A percentile compares a stretch with the other conserved stretches of the same genome.
These are phyloP conservation scores for Erigeron canadensis DNA, from an alignment of 129 eudicot genomes.

Conservation along the genomic window DNA sequence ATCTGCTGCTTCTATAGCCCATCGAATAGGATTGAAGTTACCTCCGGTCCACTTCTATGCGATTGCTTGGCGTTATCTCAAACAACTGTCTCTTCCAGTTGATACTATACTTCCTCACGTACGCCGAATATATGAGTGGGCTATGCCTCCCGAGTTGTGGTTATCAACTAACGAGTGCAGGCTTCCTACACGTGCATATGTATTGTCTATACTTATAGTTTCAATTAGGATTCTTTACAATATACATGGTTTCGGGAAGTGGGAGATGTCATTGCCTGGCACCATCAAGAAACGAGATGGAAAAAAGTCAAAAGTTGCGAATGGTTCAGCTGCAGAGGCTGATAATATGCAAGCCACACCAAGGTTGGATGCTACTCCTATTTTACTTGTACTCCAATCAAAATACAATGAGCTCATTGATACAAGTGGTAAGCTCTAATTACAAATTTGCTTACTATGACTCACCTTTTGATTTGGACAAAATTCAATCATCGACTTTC, in stretches of 20 bases:
- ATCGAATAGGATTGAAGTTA: conserved; percentile 48
- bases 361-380: conserved; percentile 39
- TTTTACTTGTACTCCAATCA: conserved; percentile 50
- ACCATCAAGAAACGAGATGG: conserved; percentile 24
- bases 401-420: conserved; percentile 48
- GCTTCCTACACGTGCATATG: conserved; percentile 69
- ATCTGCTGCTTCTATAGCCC: conserved; percentile 58
- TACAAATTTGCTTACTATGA: too few species aligned
- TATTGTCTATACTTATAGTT: conserved; percentile 70
- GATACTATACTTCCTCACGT: conserved; percentile 59
- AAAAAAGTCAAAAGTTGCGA: conserved; percentile 18
- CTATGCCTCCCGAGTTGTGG: conserved; percentile 76
- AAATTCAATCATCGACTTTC: neutral
- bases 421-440: conserved; percentile 55
- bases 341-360: conserved; percentile 7
- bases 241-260: conserved; percentile 74
- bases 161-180: conserved; percentile 58
- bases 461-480: conserved; percentile 1
- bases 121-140: conserved; percentile 67
- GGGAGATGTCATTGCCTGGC: conserved; percentile 58
- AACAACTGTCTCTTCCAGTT: conserved; percentile 56
- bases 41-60: conserved; percentile 77
- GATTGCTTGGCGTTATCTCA: conserved; percentile 68
- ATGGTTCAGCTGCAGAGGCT: conserved; percentile 20
- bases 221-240: conserved; percentile 62